Evolutionary conservation across 768 basidiomycete genomes (phyloP).

Genomic region (Fomitopsis serialis): DNA sequence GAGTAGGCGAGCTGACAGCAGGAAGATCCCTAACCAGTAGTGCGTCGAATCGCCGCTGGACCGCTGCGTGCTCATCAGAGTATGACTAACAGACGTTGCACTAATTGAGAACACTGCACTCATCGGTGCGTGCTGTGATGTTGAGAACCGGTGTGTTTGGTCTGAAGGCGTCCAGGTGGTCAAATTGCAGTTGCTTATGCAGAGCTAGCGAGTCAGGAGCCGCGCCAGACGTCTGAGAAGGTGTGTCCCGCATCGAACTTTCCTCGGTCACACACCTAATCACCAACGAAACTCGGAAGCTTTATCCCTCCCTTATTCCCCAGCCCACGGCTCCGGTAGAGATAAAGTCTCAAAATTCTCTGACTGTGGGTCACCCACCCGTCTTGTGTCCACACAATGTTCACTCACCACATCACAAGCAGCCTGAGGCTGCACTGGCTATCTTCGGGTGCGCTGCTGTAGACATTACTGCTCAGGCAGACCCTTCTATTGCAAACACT

Average conservation of each 20-base stretch:
- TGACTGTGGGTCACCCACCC: too few species aligned
- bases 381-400: neutral
- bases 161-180: constrained; percentile 43
- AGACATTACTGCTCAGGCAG: constrained; percentile 69
- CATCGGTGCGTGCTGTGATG: constrained; percentile 49
- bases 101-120: constrained; percentile 85
- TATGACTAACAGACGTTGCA: constrained; percentile 60
- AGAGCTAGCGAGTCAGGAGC: constrained; percentile 30
- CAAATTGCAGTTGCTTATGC: constrained; percentile 77
- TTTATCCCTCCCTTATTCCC: too few species aligned
- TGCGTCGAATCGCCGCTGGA: constrained; percentile 27
- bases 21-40: constrained; percentile 72
- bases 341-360: too few species aligned
- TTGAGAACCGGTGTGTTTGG: neutral
- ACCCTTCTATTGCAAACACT: constrained; percentile 21
- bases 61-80: neutral
- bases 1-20: constrained; percentile 75
- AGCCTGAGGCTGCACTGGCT: constrained; percentile 44
- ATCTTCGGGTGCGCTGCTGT: constrained; percentile 86
- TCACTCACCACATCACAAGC: neutral
- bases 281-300: too few species aligned
- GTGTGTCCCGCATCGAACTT: too few species aligned
- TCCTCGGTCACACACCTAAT: too few species aligned
- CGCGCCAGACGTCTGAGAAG: neutral
- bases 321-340: too few species aligned